A percentile compares a stretch with the other conserved stretches of the same genome.
Evolutionary conservation across 2,329 filamentous ascomycete genomes (phyloP).

Genomic region (Ascocoryne sarcoides): DNA sequence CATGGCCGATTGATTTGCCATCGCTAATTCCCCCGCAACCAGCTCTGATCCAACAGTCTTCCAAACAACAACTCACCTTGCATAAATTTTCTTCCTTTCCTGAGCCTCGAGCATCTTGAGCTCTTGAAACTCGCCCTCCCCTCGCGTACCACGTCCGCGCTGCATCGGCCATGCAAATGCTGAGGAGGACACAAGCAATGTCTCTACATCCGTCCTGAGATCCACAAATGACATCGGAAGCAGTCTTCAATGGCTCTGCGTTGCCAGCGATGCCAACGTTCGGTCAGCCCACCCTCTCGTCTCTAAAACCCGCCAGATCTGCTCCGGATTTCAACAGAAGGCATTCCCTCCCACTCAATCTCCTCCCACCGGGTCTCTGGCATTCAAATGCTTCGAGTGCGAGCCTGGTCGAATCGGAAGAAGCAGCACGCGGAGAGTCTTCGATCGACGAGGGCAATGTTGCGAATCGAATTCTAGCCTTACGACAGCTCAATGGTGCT

Average conservation of each 20-base stretch:
- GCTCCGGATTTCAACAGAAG: slow-evolving; percentile 20
- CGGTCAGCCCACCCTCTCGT: slow-evolving; percentile 3
- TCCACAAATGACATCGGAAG: slow-evolving; percentile 21
- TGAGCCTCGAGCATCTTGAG: not conserved
- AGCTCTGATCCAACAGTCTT: too few species aligned
- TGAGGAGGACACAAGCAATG: slow-evolving; percentile 17
- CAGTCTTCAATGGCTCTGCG: slow-evolving; percentile 10
- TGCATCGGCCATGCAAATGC: slow-evolving; percentile 16
- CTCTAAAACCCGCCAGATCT: slow-evolving; percentile 9
- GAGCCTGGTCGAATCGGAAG: slow-evolving; percentile 27
- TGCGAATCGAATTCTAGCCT: slow-evolving; percentile 48
- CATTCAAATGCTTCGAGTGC: slow-evolving; percentile 26
- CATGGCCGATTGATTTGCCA: too few species aligned
- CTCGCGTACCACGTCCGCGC: slow-evolving; percentile 8
- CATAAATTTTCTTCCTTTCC: not conserved
- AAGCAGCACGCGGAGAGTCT: slow-evolving; percentile 27
- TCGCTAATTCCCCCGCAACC: too few species aligned
- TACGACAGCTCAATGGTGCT: slow-evolving; percentile 46
- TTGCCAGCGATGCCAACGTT: not conserved
- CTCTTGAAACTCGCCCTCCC: not conserved
- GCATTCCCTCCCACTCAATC: slow-evolving; percentile 26
- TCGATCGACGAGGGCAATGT: slow-evolving; percentile 45
- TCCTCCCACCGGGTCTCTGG: slow-evolving; percentile 26
- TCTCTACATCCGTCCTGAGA: slow-evolving; percentile 14
- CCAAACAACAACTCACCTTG: not conserved